Conservation (phyloP, 164 flowering plant genomes). For the Magnolia kwangsiensis region DNA sequence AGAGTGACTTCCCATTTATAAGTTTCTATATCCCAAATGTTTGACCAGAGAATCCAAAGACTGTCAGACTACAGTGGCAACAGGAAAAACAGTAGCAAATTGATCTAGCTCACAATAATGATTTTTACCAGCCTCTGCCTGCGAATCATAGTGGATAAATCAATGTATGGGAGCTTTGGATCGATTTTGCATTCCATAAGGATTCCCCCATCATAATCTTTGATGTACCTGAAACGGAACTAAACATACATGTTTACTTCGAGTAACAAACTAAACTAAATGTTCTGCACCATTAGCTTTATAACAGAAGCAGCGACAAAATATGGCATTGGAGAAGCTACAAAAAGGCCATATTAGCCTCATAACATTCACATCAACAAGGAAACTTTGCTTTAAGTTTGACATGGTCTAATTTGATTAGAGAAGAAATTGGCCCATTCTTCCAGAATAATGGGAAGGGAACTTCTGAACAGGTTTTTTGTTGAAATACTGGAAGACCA, state of each 20-base stretch:
- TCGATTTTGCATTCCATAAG: slow-evolving; percentile 99
- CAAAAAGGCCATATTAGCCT: too few species aligned
- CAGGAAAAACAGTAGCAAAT: not conserved
- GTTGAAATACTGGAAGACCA: too few species aligned
- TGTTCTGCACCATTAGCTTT: not conserved
- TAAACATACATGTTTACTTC: not conserved
- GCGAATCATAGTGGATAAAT: slow-evolving; percentile 89
- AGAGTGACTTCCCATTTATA: not conserved
- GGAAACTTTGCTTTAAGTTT: too few species aligned
- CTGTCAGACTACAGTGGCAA: not conserved
- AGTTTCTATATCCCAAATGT: not conserved
- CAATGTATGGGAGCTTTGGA: slow-evolving; percentile 95
- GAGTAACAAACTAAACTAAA: not conserved
- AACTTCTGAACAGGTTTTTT: too few species aligned
- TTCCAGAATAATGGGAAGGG: too few species aligned
- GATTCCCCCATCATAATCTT: slow-evolving; percentile 96
- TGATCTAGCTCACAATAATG: not conserved
- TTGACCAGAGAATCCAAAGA: not conserved
- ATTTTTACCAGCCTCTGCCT: slow-evolving; percentile 74
- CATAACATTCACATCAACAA: too few species aligned
- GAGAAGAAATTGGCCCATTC: too few species aligned
- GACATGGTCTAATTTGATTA: too few species aligned
- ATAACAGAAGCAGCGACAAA: too few species aligned
- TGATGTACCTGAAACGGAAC: slow-evolving; percentile 63
- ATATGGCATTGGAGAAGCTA: too few species aligned